Percentiles rank a stretch among this genome's conserved stretches.
Conservation (phyloP, 106 monocot species). For the Amphibolis antarctica region DNA sequence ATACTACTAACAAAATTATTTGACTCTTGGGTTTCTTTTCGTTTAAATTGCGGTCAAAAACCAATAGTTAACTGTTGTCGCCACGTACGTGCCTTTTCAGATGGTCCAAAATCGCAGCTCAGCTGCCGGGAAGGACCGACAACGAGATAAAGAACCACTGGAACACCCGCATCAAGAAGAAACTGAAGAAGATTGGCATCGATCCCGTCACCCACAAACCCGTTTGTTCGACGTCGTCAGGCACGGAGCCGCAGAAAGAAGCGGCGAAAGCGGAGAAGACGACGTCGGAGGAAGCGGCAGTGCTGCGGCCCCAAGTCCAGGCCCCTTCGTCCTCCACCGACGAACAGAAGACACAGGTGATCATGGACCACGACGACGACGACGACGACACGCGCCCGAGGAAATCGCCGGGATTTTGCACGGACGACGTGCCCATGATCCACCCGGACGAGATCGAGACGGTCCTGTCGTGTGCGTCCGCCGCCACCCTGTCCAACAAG, state of each 20-base stretch:
- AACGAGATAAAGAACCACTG: conserved; percentile 88
- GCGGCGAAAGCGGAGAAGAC: too few species aligned
- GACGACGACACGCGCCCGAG: background rate
- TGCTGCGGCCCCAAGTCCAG: background rate
- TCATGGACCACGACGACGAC: too few species aligned
- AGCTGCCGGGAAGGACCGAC: conserved; percentile 64
- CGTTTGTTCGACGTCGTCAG: too few species aligned
- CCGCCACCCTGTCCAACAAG: too few species aligned
- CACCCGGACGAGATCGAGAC: conserved; percentile 42
- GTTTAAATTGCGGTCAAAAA: too few species aligned
- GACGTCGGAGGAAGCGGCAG: too few species aligned
- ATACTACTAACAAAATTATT: too few species aligned
- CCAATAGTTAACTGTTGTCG: too few species aligned
- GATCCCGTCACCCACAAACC: conserved; percentile 61
- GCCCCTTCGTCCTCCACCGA: too few species aligned
- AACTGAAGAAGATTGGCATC: conserved; percentile 68
- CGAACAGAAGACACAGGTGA: background rate
- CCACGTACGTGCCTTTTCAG: conserved; percentile 8
- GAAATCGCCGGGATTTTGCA: conserved; percentile 29
- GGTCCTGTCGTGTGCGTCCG: too few species aligned
- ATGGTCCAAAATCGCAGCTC: conserved; percentile 71
- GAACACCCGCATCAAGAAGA: conserved; percentile 87
- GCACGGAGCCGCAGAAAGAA: too few species aligned
- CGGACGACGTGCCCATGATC: conserved; percentile 42
- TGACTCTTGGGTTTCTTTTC: too few species aligned